phyloP scores from a whole-genome alignment of 2,329 filamentous ascomycete genomes.

The Metarhizium brunneum region DNA sequence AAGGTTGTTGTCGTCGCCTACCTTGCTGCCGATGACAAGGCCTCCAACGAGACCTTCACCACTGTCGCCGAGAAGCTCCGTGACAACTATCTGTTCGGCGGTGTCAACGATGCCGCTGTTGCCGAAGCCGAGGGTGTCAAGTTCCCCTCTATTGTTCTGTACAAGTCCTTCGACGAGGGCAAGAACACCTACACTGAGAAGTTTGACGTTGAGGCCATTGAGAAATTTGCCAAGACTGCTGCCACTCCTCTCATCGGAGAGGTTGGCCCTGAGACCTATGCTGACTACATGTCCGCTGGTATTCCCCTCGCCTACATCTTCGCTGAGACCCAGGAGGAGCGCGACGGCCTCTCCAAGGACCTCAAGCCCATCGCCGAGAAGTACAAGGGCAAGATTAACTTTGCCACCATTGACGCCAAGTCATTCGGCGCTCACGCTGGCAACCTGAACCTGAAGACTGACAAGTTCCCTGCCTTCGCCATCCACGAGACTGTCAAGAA shows the following conservation, averaged over 20 bases:
- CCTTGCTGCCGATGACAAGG: conserved; percentile 71
- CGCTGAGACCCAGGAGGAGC: conserved; percentile 84
- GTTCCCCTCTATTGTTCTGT: conserved; percentile 80
- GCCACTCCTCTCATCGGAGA: conserved; percentile 89
- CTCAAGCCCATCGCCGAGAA: conserved; percentile 84
- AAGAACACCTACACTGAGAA: conserved; percentile 73
- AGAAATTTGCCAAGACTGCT: conserved; percentile 72
- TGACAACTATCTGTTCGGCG: conserved; percentile 88
- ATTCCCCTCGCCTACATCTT: conserved; percentile 97
- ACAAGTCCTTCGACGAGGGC: conserved; percentile 97
- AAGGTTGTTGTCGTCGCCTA: conserved; percentile 93
- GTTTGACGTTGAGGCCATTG: conserved; percentile 73
- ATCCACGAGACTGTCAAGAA: conserved; percentile 95
- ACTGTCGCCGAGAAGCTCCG: conserved; percentile 66
- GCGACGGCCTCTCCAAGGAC: conserved; percentile 62
- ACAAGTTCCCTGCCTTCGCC: conserved; percentile 94
- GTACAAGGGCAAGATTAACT: conserved; percentile 91
- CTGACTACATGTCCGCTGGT: conserved; percentile 85
- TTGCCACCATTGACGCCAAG: conserved; percentile 94
- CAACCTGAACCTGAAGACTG: conserved; percentile 94
- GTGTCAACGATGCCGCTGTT: conserved; percentile 71
- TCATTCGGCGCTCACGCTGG: conserved; percentile 87
- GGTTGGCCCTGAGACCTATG: conserved; percentile 94
- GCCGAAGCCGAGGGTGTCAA: conserved; percentile 87
- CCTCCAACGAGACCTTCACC: conserved; percentile 77